Evolutionary conservation across 768 basidiomycete species (phyloP).

Genomic region (Suillus hirtellus): DNA sequence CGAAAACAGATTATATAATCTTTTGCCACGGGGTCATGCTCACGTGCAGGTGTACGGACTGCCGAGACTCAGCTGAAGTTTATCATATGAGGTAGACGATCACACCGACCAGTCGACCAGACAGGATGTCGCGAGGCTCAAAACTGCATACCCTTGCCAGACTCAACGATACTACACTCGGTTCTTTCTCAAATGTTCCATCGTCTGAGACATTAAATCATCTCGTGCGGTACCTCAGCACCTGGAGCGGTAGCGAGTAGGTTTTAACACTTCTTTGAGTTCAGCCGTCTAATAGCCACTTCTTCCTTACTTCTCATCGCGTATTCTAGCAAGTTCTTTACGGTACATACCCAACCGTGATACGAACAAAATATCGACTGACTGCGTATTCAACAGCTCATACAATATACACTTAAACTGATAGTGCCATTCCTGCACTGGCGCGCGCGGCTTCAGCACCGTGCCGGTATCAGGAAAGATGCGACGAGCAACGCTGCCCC

Average conservation of each 20-base stretch:
- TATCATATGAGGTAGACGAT: not conserved
- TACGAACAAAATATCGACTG: not conserved
- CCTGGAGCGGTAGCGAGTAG: slow-evolving; percentile 88
- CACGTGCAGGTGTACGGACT: not conserved
- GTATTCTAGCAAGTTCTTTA: slow-evolving; percentile 66
- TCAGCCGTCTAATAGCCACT: slow-evolving; percentile 14
- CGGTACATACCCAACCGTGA: slow-evolving; percentile 41
- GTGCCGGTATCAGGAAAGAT: slow-evolving; percentile 55
- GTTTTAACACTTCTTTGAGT: slow-evolving; percentile 30
- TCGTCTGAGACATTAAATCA: slow-evolving; percentile 70
- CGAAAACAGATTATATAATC: not conserved
- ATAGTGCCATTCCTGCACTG: slow-evolving; percentile 63
- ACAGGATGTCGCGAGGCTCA: slow-evolving; percentile 49
- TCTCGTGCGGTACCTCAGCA: slow-evolving; percentile 72
- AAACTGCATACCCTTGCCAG: slow-evolving; percentile 48
- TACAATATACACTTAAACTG: slow-evolving; percentile 74
- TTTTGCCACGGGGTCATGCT: slow-evolving; percentile 2
- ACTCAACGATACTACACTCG: slow-evolving; percentile 65
- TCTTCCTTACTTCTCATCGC: slow-evolving; percentile 7
- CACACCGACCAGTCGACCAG: not conserved
- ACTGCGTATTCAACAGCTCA: slow-evolving; percentile 45
- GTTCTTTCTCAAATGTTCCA: slow-evolving; percentile 57
- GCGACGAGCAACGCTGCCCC: slow-evolving; percentile 56
- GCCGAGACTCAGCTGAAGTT: not conserved
- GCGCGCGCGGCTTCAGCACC: slow-evolving; percentile 69